phyloP scores from a whole-genome alignment of 2,329 filamentous ascomycete species.

The Trichoderma sp. region DNA sequence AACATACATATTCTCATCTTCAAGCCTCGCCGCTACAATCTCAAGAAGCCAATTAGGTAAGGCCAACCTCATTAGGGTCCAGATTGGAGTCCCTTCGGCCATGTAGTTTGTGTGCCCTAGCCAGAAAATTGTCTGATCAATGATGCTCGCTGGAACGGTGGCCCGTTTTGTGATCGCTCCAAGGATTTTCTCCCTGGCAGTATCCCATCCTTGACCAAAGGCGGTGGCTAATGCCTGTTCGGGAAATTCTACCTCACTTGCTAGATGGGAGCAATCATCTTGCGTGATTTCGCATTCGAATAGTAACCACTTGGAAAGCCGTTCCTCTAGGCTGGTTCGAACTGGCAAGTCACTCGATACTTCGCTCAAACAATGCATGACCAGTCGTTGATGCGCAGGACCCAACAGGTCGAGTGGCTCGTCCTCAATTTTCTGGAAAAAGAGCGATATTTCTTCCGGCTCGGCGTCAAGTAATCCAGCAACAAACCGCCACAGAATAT shows the following conservation, averaged over 20 bases:
- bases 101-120: background rate
- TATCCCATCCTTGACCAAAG: background rate
- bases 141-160: background rate
- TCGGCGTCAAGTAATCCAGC: background rate
- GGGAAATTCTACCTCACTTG: background rate
- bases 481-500: slow-evolving; percentile 16
- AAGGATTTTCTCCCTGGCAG: background rate
- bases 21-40: background rate
- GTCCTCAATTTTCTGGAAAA: background rate
- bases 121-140: background rate
- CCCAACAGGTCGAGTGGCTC: background rate
- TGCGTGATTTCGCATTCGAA: background rate
- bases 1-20: background rate
- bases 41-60: background rate
- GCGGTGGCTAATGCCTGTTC: background rate
- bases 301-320: background rate
- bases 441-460: background rate
- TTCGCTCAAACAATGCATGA: slow-evolving; percentile 8
- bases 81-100: background rate
- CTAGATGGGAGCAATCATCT: no score
- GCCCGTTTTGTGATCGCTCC: background rate
- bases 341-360: background rate
- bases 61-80: background rate
- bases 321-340: background rate
- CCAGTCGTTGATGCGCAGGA: background rate